Base-by-base conservation (phyloP, 257 asterid species). In the Solanum pinnatisectum region DNA sequence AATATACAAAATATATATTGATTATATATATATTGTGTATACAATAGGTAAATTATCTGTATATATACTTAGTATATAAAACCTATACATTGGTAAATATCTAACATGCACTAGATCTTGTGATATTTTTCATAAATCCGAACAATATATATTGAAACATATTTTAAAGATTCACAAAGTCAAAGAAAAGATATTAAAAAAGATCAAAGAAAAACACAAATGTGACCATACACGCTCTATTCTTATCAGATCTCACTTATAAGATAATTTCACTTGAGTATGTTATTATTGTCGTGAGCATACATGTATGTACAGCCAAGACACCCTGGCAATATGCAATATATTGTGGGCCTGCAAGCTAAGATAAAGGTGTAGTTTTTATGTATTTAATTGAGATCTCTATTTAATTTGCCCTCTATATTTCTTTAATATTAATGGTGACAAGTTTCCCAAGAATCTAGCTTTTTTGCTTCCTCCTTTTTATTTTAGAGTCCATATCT, bases 241-340 rank as follows among this genome's bases (percentile, higher is more conserved):
- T 1, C 6, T n/a, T 10, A 4, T 23, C 1, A 56, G 3, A 60
- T 60, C 0, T 10, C 3, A 63, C 6, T 23, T 4, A 1, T 63
- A n/a, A 63, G 10, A 56, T 56, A 5, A 63, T 63, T 52, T 63
- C 2, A 63, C 0, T 1, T 1, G 8, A 63, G 0, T 63, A 22
- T 22, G 12, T 2, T 63, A 23, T 23, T 63, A 3, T 63, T 23
- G 6, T 10, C 0, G 52, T 10, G 68, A 90, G 37, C 76, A 88
- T 74, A 88, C 59, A 91, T 85, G 79, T 87, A 90, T 83, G 30
- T 89, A 88, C 91, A 90, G 76, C 91, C 88, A 89, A 87, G 88
- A 90, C 94, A 91, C 89, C 89, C 95, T 94, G 96, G 95, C 90
- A 91, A 88, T 87, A 83, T 72, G 27, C 83, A 87, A 42, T 18